These are phyloP conservation scores for Coemansia interrupta DNA, from an alignment of 192 early-diverging fungal species.

Conservation along the genomic window DNA sequence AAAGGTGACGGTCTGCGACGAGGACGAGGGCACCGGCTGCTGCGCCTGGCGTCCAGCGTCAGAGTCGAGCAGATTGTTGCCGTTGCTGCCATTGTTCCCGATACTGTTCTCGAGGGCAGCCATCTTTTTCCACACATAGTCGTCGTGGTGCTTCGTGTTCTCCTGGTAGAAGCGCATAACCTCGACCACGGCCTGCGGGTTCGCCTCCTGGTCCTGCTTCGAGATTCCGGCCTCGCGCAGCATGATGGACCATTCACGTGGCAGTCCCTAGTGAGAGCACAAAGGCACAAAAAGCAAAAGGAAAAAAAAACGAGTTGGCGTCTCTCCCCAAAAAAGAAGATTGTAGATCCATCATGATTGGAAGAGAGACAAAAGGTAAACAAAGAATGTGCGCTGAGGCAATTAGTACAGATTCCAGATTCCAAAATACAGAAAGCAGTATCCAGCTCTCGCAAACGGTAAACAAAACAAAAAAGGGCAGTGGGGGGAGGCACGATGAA, in stretches of 20 bases:
- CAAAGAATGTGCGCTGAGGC: background rate
- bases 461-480: slow-evolving; percentile 1
- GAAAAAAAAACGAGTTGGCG: background rate
- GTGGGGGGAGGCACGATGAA: too few species aligned
- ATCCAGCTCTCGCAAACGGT: background rate
- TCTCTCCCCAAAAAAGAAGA: background rate
- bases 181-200: slow-evolving; percentile 87
- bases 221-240: slow-evolving; percentile 92
- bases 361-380: slow-evolving; percentile 3
- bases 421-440: slow-evolving; percentile 4
- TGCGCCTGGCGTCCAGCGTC: slow-evolving; percentile 36
- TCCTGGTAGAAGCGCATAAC: slow-evolving; percentile 84
- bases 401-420: too few species aligned
- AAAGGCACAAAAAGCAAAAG: background rate
- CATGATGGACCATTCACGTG: slow-evolving; percentile 88
- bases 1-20: slow-evolving; percentile 11
- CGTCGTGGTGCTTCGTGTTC: slow-evolving; percentile 49
- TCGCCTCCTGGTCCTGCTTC: slow-evolving; percentile 86
- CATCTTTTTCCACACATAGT: slow-evolving; percentile 53
- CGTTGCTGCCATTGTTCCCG: too few species aligned
- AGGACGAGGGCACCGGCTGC: slow-evolving; percentile 12
- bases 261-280: slow-evolving; percentile 68
- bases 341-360: slow-evolving; percentile 5
- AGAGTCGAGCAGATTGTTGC: slow-evolving; percentile 16
- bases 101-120: slow-evolving; percentile 22